Evolutionary conservation across 768 basidiomycete species (phyloP), one percentile per base, ranked within the genome.

Genomic region (Tulasnella sp.): DNA sequence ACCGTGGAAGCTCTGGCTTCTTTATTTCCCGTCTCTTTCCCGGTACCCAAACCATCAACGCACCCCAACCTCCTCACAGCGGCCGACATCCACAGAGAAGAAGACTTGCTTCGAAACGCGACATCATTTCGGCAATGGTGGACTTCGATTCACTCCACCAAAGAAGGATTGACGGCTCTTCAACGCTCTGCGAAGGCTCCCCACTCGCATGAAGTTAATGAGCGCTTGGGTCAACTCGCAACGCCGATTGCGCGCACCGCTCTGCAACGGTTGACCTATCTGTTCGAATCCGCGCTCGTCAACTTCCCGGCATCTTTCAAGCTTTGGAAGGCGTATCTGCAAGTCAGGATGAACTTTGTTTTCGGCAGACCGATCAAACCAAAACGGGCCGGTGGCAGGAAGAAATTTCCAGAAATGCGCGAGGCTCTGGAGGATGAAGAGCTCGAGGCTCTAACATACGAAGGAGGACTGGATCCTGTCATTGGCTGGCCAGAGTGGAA

Each of bases 401-500:
- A 93, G 85, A 96, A 95, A 83, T 86, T 94, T 72, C 91, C 92
- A 3, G 92, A 90, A 75, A 94, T 94, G 87, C 89, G 88, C 80
- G 92, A 96, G 42, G 90, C 91, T 72, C 79, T 97, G 77, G 92
- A 93, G 77, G 93, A 93, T 71, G 94, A 93, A 75, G 83, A 86
- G 74, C 89, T 90, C 74, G 89, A 91, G 74, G 78, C 90, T 63
- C 89, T 93, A 78, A 83, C 90, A 75, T 98, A 95, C 94, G 88
- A 92, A 64, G 89, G 87, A 6, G 90, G 91, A 19, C 81, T 98
- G 66, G 92, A 98, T 78, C 88, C 90, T 2, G 83, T 95, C 6
- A 84, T 97, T n/a, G 97, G 96, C 5, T 97, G 90, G 89, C 89
- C 92, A 75, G 97, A 99, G 80, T 99, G 97, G 97, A 93, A 87